These are phyloP conservation scores for Solanum pimpinellifolium DNA, from an alignment of 257 asterid species.

Conservation along the genomic window DNA sequence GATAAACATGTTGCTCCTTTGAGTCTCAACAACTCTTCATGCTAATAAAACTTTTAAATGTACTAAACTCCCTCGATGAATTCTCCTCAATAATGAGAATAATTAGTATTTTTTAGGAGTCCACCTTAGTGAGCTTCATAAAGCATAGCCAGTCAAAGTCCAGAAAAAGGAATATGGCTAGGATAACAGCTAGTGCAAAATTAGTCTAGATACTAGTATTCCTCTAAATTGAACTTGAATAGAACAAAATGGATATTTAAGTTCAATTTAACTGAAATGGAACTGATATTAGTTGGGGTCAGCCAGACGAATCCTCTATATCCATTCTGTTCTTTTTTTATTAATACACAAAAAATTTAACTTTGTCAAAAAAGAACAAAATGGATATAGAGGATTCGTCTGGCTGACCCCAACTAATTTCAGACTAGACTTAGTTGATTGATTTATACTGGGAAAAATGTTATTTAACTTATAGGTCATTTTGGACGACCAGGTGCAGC, in stretches of 20 bases:
- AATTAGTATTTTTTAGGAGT: background rate
- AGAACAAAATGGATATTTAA: background rate
- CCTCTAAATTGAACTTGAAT: background rate
- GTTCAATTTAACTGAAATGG: too few relatives aligned
- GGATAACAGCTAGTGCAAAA: background rate
- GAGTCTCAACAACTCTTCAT: background rate
- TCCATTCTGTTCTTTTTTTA: too few relatives aligned
- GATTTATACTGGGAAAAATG: background rate
- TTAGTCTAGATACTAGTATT: background rate
- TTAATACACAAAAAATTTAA: too few relatives aligned
- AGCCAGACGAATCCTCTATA: too few relatives aligned
- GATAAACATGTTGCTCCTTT: background rate
- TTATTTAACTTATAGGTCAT: background rate
- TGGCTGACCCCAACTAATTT: background rate
- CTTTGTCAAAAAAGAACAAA: background rate
- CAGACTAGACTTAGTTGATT: background rate
- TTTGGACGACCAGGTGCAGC: background rate
- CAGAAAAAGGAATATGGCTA: background rate
- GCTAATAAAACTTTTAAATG: background rate
- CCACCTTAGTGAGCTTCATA: background rate
- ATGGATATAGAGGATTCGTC: background rate
- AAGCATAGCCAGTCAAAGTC: background rate
- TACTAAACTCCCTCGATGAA: background rate
- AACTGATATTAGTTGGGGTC: too few relatives aligned
- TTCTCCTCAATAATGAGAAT: background rate